Base-by-base conservation (phyloP, 306 rosid species). In the Trifolium pratense region DNA sequence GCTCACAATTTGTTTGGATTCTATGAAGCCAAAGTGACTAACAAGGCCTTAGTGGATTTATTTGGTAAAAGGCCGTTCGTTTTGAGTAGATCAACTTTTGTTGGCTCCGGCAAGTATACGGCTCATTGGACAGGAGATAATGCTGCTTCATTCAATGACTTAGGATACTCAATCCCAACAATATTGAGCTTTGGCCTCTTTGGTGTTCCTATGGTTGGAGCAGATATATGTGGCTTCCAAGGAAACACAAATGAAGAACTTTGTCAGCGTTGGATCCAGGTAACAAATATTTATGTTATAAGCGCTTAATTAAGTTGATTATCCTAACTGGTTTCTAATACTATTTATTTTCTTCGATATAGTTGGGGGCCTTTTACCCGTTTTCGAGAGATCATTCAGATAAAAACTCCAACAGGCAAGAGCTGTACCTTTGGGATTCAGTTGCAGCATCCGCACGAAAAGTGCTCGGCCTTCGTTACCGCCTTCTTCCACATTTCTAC, bases 121-220 rank as follows among this genome's bases (percentile, higher is more conserved):
- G 98, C 97, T 2, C 98, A 93, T 60, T 93, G 98, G 97, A 93
- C 98, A 12, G 97, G 97, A 80, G 97, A 93, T 51, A 93, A 89
- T 80, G 87, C 86, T 57, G 97, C 98, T 6, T 75, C 85, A 8
- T 93, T 97, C 96, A 73, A 85, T 66, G 98, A 93, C 83, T 83
- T 93, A 78, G 97, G 86, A 46, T 86, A 86, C 79, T 76, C 91
- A 42, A 84, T 91, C 58, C 93, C 98, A 4, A 51, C 88, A 4
- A 88, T 91, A 72, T 66, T 91, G 34, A 93, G 83, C 79, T 91
- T 26, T 64, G 98, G 98, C 16, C 81, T 93, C 52, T 91, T 86
- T 40, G 98, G 97, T 71, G 75, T 93, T 78, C 96, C 97, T 10
- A 89, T 93, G 98, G 96, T 93, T 76, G 98, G 98, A 34, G 88